Evolutionary conservation across 306 rosid genomes (phyloP), one percentile per base, ranked within the genome.

Genomic region (Senna siamea): DNA sequence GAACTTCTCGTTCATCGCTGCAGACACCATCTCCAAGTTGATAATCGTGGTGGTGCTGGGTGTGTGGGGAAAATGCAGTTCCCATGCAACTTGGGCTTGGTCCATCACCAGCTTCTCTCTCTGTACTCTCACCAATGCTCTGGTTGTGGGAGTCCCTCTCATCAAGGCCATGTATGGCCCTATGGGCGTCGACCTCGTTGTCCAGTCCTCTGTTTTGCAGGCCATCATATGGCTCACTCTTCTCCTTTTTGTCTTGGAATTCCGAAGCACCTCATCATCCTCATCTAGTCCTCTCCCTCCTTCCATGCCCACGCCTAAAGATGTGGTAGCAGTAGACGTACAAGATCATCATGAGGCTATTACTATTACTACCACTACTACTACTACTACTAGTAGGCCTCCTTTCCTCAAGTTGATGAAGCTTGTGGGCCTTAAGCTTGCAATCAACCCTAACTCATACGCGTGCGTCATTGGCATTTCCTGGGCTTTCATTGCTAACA

Each of bases 81-180:
- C 30, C 30, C 30, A 26, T 26, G 30, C 30, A 26, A 26, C 30
- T 26, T 92, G 97, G 99, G 96, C 85, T 2, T 94, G 99, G 99
- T 92, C 84, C 13, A 94, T 94, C 62, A 94, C 97, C 0, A 85
- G 92, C 78, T 92, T 89, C 84, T 92, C 97, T 1, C 54, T 94
- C 74, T 92, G 92, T 53, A 85, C 88, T 52, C 34, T 94, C 4
- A 92, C 99, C 0, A 94, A 86, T 6, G 76, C 99, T 15, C 89
- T 94, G 0, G 98, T 94, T 4, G 97, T 94, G 0, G 99, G 99
- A 1, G 89, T 94, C 5, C 99, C 99, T 0, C 72, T 94, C 22
- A 26, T 85, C 6, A 82, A 64, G 52, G 85, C 96, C 66, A 94
- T 94, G 97, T 94, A 94, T 51, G 99, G 99, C 1, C 80, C 77